A percentile compares a stretch with the other conserved stretches of the same genome.
These are phyloP conservation scores for Epithele typhae DNA, from an alignment of 768 basidiomycete genomes.

Conservation along the genomic window DNA sequence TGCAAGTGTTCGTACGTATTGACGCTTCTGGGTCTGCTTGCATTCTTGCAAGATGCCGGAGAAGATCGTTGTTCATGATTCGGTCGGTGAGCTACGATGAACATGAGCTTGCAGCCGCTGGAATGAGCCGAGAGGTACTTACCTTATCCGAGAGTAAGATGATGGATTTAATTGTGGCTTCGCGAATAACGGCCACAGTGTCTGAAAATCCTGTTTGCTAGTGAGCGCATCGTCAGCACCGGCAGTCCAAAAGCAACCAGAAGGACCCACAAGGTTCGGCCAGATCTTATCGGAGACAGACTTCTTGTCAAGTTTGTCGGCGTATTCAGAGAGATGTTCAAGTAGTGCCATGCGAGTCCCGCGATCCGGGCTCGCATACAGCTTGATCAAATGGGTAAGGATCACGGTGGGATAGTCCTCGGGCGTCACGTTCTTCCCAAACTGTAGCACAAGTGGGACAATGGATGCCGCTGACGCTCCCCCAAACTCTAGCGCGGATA, in stretches of 20 bases:
- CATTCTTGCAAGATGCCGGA: conserved; percentile 87
- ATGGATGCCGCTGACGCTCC: conserved; percentile 69
- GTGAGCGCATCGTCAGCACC: too few species aligned
- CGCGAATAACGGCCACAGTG: conserved; percentile 89
- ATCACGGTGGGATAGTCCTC: conserved; percentile 69
- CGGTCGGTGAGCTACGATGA: conserved; percentile 76
- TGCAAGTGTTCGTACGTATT: conserved; percentile 96
- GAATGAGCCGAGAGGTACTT: not conserved
- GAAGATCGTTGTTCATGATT: conserved; percentile 92
- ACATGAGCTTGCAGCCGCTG: not conserved
- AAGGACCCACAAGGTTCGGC: conserved; percentile 73
- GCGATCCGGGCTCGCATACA: conserved; percentile 87
- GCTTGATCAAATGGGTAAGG: conserved; percentile 73
- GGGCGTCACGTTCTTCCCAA: conserved; percentile 66
- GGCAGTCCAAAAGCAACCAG: not conserved
- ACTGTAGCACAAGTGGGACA: conserved; percentile 78
- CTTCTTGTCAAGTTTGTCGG: conserved; percentile 83
- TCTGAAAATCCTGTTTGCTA: conserved; percentile 96
- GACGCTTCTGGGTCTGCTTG: conserved; percentile 92
- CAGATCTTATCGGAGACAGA: conserved; percentile 85
- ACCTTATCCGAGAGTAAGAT: conserved; percentile 84
- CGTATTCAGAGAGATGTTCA: conserved; percentile 79
- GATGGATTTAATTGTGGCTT: conserved; percentile 89
- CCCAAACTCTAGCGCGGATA: conserved; percentile 74
- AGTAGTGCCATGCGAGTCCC: conserved; percentile 92